These are phyloP conservation scores for Fusarium luffae DNA, from an alignment of 2,329 filamentous ascomycete species.

Conservation along the genomic window DNA sequence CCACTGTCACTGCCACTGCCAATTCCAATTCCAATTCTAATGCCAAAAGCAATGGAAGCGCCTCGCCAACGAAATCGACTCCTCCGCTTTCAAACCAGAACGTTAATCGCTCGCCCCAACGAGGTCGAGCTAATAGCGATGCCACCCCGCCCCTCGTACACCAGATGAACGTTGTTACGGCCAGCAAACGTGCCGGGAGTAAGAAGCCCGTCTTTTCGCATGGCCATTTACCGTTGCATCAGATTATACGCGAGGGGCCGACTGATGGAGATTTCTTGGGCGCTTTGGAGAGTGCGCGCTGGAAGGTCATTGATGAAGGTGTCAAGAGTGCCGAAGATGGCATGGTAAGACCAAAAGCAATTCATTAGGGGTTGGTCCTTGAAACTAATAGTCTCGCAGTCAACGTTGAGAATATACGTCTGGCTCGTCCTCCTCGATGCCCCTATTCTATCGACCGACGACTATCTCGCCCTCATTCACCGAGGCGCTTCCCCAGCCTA, in stretches of 20 bases:
- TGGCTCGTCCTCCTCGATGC: conserved; percentile 95
- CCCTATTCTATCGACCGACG: conserved; percentile 83
- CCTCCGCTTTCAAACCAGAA: conserved; percentile 26
- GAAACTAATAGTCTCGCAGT: conserved; percentile 63
- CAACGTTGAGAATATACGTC: conserved; percentile 90
- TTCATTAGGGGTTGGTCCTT: neutral
- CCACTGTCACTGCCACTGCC: neutral
- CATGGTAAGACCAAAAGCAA: conserved; percentile 68
- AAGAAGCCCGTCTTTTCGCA: conserved; percentile 61
- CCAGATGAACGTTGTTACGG: conserved; percentile 52
- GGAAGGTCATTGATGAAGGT: conserved; percentile 79
- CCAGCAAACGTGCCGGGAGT: conserved; percentile 54
- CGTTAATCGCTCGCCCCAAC: conserved; percentile 59
- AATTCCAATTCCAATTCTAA: neutral
- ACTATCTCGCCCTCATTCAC: conserved; percentile 90
- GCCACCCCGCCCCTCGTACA: conserved; percentile 59
- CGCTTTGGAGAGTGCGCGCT: conserved; percentile 75
- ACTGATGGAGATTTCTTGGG: conserved; percentile 74
- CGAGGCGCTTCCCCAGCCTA: conserved; percentile 95
- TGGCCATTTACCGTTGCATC: conserved; percentile 73
- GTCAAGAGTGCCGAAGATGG: conserved; percentile 82
- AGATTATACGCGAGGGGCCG: conserved; percentile 83
- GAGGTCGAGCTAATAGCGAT: conserved; percentile 79
- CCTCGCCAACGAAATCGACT: conserved; percentile 48
- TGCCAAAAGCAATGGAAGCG: conserved; percentile 25